Conservation (phyloP, 2,329 filamentous ascomycete species). For the Nothophaeocryptopus gaeumannii region DNA sequence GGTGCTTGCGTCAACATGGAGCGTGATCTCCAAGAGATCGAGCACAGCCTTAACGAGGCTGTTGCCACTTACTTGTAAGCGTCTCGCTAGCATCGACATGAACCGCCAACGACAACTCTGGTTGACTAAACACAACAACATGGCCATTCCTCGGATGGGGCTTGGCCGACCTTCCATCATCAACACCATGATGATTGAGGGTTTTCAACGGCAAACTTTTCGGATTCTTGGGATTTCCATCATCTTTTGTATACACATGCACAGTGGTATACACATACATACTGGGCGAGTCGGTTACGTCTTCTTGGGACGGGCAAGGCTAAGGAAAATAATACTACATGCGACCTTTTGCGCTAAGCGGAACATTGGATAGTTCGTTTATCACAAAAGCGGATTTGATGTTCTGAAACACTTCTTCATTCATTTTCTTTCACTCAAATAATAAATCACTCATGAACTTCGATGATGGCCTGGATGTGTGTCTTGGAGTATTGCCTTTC, state of each 20-base stretch:
- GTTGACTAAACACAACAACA: background rate
- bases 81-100: background rate
- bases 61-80: slow-evolving; percentile 1
- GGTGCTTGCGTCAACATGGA: slow-evolving; percentile 21
- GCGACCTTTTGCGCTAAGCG: slow-evolving; percentile 1
- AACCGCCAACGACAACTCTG: background rate
- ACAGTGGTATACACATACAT: slow-evolving; percentile 1
- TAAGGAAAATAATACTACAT: background rate
- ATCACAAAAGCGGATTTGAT: too few species aligned
- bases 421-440: too few species aligned
- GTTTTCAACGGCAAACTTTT: background rate
- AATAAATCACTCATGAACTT: too few species aligned
- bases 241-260: slow-evolving; percentile 1
- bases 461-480: too few species aligned
- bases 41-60: slow-evolving; percentile 16
- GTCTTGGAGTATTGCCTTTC: too few species aligned
- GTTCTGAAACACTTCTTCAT: too few species aligned
- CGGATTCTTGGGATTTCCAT: background rate
- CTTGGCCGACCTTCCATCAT: slow-evolving; percentile 6
- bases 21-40: slow-evolving; percentile 17
- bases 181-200: background rate
- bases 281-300: slow-evolving; percentile 8
- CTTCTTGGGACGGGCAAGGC: background rate
- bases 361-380: background rate
- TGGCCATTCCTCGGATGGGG: slow-evolving; percentile 5